phyloP scores from a whole-genome alignment of 1,284 basidiomycete genomes.

The Sporisorium reilianum region DNA sequence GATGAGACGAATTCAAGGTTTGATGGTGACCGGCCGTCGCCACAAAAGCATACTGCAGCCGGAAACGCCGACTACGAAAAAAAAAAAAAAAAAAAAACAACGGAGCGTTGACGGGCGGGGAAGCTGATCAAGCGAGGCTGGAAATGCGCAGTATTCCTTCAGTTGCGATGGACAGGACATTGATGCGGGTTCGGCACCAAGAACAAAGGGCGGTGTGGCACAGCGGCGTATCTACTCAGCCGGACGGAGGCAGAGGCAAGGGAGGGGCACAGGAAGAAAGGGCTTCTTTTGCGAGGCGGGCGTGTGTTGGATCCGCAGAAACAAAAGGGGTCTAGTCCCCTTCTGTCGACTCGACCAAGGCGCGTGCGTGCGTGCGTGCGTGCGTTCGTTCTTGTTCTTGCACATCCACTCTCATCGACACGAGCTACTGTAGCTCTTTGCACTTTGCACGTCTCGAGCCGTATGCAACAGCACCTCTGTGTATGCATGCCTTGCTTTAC shows the following conservation, averaged over 20 bases:
- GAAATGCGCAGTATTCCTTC: slow-evolving; percentile 1
- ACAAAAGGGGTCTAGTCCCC: slow-evolving; percentile 1
- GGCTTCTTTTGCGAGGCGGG: background rate
- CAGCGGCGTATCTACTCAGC: too few species aligned
- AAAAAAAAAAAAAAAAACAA: background rate
- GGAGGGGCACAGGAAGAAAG: slow-evolving; percentile 2
- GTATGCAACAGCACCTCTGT: background rate
- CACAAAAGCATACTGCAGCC: background rate
- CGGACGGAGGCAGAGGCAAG: too few species aligned
- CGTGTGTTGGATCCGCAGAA: background rate
- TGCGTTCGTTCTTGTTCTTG: too few species aligned
- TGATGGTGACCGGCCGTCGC: background rate
- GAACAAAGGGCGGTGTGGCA: background rate
- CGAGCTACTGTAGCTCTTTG: too few species aligned
- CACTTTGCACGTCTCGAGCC: background rate
- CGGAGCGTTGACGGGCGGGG: background rate
- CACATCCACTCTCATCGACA: too few species aligned
- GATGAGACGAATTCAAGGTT: slow-evolving; percentile 1
- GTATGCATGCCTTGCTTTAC: background rate
- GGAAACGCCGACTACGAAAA: background rate
- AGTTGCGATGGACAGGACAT: too few species aligned
- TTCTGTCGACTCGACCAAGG: background rate
- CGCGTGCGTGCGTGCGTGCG: background rate
- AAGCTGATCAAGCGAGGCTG: slow-evolving; percentile 3
- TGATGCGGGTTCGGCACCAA: too few species aligned